Percentiles rank a stretch among this genome's conserved stretches.
Evolutionary conservation across 257 asterid genomes (phyloP).

Genomic region (Leonotis leonurus): DNA sequence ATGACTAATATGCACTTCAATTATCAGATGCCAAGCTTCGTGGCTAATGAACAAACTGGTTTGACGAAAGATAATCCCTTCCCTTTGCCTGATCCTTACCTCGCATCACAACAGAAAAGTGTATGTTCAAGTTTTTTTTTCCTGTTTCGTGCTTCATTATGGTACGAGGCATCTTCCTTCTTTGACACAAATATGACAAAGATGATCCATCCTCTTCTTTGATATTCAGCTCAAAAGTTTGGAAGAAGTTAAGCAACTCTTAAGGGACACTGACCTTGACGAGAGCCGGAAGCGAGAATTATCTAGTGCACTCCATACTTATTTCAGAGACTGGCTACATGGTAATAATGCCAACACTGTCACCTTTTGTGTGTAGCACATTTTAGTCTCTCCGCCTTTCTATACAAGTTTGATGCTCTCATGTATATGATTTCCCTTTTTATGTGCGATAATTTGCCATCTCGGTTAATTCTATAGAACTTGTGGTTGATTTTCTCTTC

Average conservation of each 20-base stretch:
- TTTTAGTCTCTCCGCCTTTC: not conserved
- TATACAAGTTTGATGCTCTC: not conserved
- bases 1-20: constrained; percentile 15
- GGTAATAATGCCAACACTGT: constrained; percentile 39
- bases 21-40: constrained; percentile 73
- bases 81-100: constrained; percentile 70
- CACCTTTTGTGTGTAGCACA: not conserved
- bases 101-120: constrained; percentile 69
- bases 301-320: constrained; percentile 56
- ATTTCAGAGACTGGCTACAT: constrained; percentile 79
- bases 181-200: not conserved
- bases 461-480: not conserved
- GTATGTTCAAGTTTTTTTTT: constrained; percentile 38
- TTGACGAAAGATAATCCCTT: constrained; percentile 69
- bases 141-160: no score
- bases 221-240: constrained; percentile 49
- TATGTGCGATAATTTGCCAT: not conserved
- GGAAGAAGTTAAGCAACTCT: constrained; percentile 61
- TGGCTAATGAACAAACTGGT: constrained; percentile 58
- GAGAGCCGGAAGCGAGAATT: constrained; percentile 76
- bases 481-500: not conserved
- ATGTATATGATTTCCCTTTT: not conserved
- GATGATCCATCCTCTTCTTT: constrained; percentile 9
- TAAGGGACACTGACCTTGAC: constrained; percentile 68
- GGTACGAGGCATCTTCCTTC: no score